Conservation (phyloP, 1,284 basidiomycete species). For the Heterobasidion annosum region DNA sequence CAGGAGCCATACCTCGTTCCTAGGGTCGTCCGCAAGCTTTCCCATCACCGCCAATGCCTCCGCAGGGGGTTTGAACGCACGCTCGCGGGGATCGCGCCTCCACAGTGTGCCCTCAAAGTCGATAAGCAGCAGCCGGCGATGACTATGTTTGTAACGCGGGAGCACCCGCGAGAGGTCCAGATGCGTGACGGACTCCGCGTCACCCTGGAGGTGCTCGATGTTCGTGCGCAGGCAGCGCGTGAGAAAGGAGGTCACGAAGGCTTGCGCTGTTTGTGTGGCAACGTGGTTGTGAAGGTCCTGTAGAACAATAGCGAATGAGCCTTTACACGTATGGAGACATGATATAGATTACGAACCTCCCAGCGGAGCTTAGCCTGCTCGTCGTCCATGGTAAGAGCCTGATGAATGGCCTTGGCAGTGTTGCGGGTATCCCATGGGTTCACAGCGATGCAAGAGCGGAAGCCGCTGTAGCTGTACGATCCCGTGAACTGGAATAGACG, state of each 20-base stretch:
- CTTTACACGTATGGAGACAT: background rate
- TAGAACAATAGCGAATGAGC: background rate
- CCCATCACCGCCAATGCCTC: conserved; percentile 50
- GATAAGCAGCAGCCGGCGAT: conserved; percentile 60
- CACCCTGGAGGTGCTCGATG: conserved; percentile 47
- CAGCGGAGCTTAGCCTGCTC: conserved; percentile 69
- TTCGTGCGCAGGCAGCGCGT: conserved; percentile 62
- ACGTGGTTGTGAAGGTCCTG: conserved; percentile 80
- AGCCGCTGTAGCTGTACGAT: conserved; percentile 78
- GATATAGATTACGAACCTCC: conserved; percentile 38
- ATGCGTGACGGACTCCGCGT: conserved; percentile 29
- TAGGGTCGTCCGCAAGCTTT: conserved; percentile 50
- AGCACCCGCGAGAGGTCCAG: conserved; percentile 46
- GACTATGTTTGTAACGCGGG: conserved; percentile 53
- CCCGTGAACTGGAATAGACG: conserved; percentile 60
- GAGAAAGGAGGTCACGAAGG: conserved; percentile 77
- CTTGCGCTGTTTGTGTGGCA: conserved; percentile 80
- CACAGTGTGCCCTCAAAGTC: conserved; percentile 80
- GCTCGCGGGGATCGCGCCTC: conserved; percentile 41
- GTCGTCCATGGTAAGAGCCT: conserved; percentile 70
- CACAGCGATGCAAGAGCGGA: conserved; percentile 77
- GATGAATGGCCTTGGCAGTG: conserved; percentile 67
- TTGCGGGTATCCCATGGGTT: conserved; percentile 77
- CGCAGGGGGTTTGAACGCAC: conserved; percentile 37
- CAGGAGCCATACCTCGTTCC: conserved; percentile 77